A percentile compares a stretch with the other conserved stretches of the same genome.
These are phyloP conservation scores for Fusarium tanahbumbuense DNA, from an alignment of 2,329 filamentous ascomycete genomes.

Conservation along the genomic window DNA sequence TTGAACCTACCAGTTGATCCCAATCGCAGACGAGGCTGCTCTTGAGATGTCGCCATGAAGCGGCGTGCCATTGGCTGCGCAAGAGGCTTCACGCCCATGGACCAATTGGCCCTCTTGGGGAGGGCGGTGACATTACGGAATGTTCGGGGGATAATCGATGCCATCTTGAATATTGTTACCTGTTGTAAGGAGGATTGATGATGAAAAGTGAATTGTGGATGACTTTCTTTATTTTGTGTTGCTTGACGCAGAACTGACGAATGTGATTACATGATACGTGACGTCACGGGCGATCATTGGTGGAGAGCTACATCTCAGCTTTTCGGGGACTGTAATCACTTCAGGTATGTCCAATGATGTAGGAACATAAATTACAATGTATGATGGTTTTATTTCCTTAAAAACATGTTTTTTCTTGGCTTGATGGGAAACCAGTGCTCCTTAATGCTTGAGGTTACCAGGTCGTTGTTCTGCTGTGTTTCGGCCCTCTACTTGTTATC, in stretches of 20 bases:
- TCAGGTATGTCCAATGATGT: fast-evolving
- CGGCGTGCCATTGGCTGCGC: not conserved
- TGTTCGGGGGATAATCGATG: not conserved
- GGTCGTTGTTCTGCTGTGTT: not conserved
- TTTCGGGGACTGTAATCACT: not conserved
- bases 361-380: fast-evolving
- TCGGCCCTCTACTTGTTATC: not conserved
- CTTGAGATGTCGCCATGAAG: not conserved
- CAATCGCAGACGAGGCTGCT: not conserved
- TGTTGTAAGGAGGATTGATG: too few relatives aligned
- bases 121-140: not conserved
- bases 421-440: not conserved
- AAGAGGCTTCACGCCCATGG: not conserved
- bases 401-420: not conserved
- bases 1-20: not conserved
- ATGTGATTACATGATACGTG: not conserved
- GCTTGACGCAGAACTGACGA: not conserved
- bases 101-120: not conserved
- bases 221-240: too few relatives aligned
- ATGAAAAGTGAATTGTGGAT: not conserved
- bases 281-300: not conserved
- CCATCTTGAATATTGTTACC: not conserved
- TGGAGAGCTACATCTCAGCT: not conserved
- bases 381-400: too few relatives aligned
- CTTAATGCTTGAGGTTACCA: not conserved